Percentiles rank a stretch among this genome's conserved stretches.
Evolutionary conservation across 148 eudicot genomes (phyloP).

Genomic region (Camellia lanceoleosa): DNA sequence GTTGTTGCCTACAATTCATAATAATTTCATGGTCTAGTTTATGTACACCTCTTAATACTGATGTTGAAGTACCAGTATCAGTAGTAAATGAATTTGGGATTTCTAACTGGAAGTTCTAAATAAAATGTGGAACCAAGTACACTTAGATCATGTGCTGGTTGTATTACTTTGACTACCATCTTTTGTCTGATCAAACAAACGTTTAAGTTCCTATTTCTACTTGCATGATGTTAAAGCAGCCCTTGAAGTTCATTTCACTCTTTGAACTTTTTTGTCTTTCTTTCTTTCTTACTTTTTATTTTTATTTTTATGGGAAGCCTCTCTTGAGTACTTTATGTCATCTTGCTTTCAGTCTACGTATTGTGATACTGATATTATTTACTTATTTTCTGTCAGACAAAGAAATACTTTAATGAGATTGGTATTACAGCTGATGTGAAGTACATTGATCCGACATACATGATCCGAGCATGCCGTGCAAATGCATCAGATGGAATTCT

Average conservation of each 20-base stretch:
- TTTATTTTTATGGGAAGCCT: not conserved
- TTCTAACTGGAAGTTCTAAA: too few species aligned
- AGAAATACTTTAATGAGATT: conserved; percentile 72
- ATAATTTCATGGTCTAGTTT: too few species aligned
- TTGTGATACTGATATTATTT: conserved; percentile 1
- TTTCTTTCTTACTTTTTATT: not conserved
- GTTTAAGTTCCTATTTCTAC: not conserved
- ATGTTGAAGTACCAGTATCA: too few species aligned
- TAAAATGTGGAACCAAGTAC: not conserved
- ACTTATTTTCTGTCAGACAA: conserved; percentile 37
- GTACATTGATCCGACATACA: conserved; percentile 96
- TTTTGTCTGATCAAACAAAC: not conserved
- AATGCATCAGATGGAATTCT: conserved; percentile 99
- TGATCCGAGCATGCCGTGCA: conserved; percentile 97
- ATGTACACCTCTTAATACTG: too few species aligned
- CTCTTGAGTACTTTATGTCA: not conserved
- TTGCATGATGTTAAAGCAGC: not conserved
- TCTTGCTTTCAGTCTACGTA: not conserved
- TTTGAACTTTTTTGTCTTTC: not conserved
- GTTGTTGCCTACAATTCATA: too few species aligned
- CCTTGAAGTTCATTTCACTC: not conserved
- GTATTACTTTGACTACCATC: not conserved
- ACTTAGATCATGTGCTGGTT: not conserved
- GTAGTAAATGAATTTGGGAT: too few species aligned
- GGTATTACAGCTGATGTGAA: conserved; percentile 88